A percentile compares a stretch with the other conserved stretches of the same genome.
These are phyloP conservation scores for Aspergillus pseudonomiae DNA, from an alignment of 2,329 filamentous ascomycete genomes.

Conservation along the genomic window DNA sequence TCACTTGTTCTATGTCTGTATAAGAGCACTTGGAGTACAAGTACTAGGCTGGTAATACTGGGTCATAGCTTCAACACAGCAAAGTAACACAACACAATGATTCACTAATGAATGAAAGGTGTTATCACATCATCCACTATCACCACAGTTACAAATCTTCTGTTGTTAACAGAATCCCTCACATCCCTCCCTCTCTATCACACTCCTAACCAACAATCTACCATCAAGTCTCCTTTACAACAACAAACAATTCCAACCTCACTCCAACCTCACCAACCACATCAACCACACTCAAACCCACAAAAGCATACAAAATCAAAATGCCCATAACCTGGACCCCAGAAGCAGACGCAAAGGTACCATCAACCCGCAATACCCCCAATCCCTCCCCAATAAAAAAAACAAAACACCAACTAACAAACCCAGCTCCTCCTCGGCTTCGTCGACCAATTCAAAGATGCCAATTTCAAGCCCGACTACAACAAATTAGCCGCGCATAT, in stretches of 20 bases:
- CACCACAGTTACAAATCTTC: background rate
- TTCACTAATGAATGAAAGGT: background rate
- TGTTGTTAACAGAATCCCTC: background rate
- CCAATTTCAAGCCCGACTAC: constrained; percentile 4
- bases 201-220: background rate
- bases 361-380: too few relatives aligned
- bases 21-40: background rate
- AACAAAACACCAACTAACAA: too few relatives aligned
- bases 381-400: too few relatives aligned
- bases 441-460: background rate
- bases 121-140: background rate
- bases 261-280: background rate
- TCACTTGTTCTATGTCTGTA: background rate
- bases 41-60: background rate
- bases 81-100: background rate
- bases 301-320: background rate
- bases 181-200: background rate
- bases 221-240: background rate
- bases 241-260: background rate
- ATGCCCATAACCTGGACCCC: background rate
- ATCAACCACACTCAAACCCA: too few relatives aligned
- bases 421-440: constrained; percentile 3
- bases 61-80: background rate
- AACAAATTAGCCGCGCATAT: constrained; percentile 5
- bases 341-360: background rate